Percentiles rank a stretch among this genome's conserved stretches.
Conservation (phyloP, 192 early-diverging fungal genomes). For the Mortierella claussenii region DNA sequence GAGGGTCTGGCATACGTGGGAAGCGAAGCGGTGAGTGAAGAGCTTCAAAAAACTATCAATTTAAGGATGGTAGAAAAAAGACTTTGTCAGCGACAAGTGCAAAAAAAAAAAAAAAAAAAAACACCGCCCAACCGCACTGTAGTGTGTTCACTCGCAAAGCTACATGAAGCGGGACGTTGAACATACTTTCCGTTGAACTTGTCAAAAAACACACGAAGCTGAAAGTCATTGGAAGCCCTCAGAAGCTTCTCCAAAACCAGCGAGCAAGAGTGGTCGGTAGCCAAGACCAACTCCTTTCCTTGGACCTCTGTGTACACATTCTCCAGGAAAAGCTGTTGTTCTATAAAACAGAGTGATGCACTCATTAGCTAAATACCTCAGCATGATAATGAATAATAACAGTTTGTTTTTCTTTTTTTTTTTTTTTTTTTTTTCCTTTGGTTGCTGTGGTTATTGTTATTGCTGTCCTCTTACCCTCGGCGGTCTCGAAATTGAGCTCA, state of each 20-base stretch:
- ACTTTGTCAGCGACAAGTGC: neutral
- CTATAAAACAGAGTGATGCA: too few relatives aligned
- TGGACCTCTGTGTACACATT: slow-evolving; percentile 83
- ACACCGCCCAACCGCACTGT: too few relatives aligned
- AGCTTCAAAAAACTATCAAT: slow-evolving; percentile 62
- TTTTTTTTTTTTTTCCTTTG: neutral
- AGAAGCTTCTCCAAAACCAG: slow-evolving; percentile 85
- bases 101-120: neutral
- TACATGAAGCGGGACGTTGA: too few relatives aligned
- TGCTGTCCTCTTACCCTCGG: slow-evolving; percentile 66
- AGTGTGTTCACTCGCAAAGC: too few relatives aligned
- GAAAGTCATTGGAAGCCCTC: slow-evolving; percentile 73
- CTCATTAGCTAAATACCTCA: too few relatives aligned
- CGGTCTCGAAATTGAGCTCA: slow-evolving; percentile 65
- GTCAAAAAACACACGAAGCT: slow-evolving; percentile 77
- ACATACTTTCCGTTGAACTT: slow-evolving; percentile 65
- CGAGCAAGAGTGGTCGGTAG: slow-evolving; percentile 81
- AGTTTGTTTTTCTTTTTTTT: too few relatives aligned
- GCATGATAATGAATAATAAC: too few relatives aligned
- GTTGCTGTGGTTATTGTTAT: too few relatives aligned
- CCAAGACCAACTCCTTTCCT: slow-evolving; percentile 77
- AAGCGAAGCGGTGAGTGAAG: slow-evolving; percentile 86
- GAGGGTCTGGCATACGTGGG: slow-evolving; percentile 88
- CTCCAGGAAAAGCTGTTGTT: slow-evolving; percentile 75
- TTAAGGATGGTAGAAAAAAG: neutral